Percentiles rank a stretch among this genome's conserved stretches.
phyloP scores from a whole-genome alignment of 2,329 filamentous ascomycete genomes.

The Pseudopyrenochaeta lycopersici region DNA sequence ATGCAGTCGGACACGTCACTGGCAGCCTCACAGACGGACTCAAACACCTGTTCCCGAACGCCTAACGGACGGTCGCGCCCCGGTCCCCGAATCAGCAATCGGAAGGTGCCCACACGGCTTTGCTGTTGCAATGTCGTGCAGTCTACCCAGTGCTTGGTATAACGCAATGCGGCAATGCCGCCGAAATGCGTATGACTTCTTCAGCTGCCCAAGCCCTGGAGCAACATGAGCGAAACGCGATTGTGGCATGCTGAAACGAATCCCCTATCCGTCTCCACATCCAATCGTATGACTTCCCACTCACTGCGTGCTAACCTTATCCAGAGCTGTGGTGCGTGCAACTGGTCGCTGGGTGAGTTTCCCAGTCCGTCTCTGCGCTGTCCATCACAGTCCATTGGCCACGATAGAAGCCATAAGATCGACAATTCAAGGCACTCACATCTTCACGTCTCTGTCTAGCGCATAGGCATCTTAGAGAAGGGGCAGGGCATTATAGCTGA shows the following conservation, averaged over 20 bases:
- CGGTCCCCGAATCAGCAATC: slow-evolving; percentile 3
- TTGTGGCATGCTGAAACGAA: slow-evolving; percentile 3
- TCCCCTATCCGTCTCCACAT: neutral
- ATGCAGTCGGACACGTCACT: slow-evolving; percentile 7
- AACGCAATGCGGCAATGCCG: neutral
- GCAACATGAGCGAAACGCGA: neutral
- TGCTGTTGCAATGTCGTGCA: neutral
- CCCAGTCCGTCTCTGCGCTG: neutral
- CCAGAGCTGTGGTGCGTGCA: neutral
- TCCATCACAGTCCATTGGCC: neutral
- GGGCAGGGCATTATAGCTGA: too few relatives aligned
- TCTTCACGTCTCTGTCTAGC: too few relatives aligned
- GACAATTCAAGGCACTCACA: too few relatives aligned
- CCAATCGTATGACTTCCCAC: neutral
- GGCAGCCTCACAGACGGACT: neutral
- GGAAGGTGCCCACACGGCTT: neutral
- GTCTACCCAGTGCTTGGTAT: neutral
- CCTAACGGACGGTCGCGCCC: neutral
- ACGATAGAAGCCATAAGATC: neutral
- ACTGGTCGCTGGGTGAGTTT: neutral
- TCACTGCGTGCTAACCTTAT: neutral
- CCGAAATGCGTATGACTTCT: neutral
- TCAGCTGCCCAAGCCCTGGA: neutral
- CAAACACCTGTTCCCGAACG: slow-evolving; percentile 28
- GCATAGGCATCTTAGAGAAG: too few relatives aligned